Conservation (phyloP, 495 filamentous ascomycete species). For the Xylaria sp. region DNA sequence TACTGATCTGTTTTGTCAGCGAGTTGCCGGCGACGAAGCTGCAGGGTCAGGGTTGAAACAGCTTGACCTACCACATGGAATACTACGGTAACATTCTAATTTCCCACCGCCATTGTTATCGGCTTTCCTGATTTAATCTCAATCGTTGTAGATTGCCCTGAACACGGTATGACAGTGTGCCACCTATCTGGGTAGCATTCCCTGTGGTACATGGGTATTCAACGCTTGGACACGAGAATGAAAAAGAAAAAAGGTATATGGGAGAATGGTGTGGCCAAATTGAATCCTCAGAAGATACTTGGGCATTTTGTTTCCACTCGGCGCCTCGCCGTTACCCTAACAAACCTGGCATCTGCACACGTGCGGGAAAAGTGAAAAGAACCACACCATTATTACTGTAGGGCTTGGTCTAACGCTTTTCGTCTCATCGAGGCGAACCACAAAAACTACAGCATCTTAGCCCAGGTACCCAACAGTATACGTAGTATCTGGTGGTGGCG, state of each 20-base stretch:
- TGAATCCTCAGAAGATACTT: not conserved
- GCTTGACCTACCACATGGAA: not conserved
- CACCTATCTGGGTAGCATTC: constrained; percentile 6
- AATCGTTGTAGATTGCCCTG: not conserved
- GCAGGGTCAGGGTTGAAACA: constrained; percentile 23
- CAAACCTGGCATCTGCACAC: constrained; percentile 27
- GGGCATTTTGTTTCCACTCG: not conserved
- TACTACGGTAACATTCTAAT: constrained; percentile 21
- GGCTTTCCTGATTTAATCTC: constrained; percentile 11
- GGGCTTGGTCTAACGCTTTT: constrained; percentile 24
- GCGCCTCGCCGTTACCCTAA: constrained; percentile 14
- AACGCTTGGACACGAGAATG: not conserved
- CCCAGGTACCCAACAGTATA: constrained; percentile 13
- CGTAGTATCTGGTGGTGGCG: not conserved
- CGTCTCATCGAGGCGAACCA: constrained; percentile 14
- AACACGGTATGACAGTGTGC: not conserved
- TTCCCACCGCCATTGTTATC: constrained; percentile 4
- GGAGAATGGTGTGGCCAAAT: not conserved
- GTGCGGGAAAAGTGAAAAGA: constrained; percentile 20
- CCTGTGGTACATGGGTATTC: not conserved
- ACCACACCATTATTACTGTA: constrained; percentile 25
- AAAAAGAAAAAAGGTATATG: not conserved
- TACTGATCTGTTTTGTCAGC: constrained; percentile 8
- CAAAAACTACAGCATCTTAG: constrained; percentile 19
- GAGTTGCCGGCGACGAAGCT: constrained; percentile 22